phyloP scores from a whole-genome alignment of 805 yeast species.

The Zygosaccharomyces bisporus region DNA sequence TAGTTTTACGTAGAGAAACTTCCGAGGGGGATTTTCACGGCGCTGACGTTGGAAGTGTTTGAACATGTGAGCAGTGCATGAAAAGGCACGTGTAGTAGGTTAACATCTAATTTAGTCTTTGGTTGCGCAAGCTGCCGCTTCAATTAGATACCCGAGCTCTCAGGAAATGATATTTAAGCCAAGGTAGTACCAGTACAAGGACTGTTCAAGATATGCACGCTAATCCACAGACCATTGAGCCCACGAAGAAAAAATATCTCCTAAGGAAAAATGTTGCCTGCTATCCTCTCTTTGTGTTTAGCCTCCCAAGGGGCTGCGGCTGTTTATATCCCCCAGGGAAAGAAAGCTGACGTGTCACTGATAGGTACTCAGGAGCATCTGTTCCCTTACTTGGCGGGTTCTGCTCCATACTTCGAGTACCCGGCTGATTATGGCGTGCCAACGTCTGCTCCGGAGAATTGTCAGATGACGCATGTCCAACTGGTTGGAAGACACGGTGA shows the following conservation, averaged over 20 bases:
- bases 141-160: background rate
- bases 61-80: no score
- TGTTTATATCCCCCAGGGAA: background rate
- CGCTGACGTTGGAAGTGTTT: no score
- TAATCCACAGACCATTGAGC: no score
- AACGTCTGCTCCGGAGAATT: conserved; percentile 43
- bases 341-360: background rate
- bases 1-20: no score
- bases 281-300: background rate
- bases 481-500: conserved; percentile 76
- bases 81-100: no score
- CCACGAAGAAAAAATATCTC: no score
- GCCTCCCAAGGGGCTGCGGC: background rate
- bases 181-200: background rate
- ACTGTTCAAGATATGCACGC: no score
- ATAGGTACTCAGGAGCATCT: conserved; percentile 33
- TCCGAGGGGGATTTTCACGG: no score
- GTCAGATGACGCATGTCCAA: conserved; percentile 63
- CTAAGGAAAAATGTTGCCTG: background rate
- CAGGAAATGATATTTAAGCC: background rate
- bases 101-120: no score
- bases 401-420: conserved; percentile 52
- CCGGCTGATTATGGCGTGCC: conserved; percentile 51
- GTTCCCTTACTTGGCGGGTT: conserved; percentile 48
- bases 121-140: no score